Base-by-base conservation (phyloP, 2,329 filamentous ascomycete genomes). In the Rosellinia necatrix region DNA sequence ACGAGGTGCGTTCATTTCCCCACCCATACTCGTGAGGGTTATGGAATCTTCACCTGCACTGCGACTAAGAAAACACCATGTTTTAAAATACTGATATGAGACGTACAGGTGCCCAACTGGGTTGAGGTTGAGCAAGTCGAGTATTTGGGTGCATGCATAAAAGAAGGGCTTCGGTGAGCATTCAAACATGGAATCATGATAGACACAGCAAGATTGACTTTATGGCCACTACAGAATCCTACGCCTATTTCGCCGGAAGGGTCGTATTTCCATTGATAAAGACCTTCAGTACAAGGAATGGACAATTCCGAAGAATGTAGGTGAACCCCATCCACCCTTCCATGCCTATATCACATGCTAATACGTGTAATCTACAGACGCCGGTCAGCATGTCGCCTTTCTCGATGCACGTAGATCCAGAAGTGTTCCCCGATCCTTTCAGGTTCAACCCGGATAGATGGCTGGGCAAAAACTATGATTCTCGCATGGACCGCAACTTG, bases 311-410 rank as follows among this genome's bases (percentile, higher is more conserved):
- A 43, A 43, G 30, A 42, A 47, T 19, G 58, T 60, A 42, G 42
- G 53, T 19, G 10, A 13, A n/a, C 37, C 27, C 8, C 6, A 29
- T 17, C 15, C 24, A n/a, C n/a, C n/a, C n/a, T n/a, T n/a, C n/a
- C n/a, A n/a, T n/a, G 34, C 27, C 21, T 17, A 42, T 21, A 30
- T 21, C 25, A 34, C 1, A 6, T 41, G 13, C 49, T 51, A 34
- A 51, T 17, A 5, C 6, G 8, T 4, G 19, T n/a, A 29, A 24
- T 47, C 35, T 12, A 48, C 22, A 60, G 53, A 50, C 46, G 3
- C 58, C 58, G 27, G 53, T 60, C 3, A 52, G 49, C 27, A 54
- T 60, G 58, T 60, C 58, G 1, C 38, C 42, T 13, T 54, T 29
- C 35, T 27, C 34, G 8, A 53, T 60, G 49, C 58, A 56, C 34